phyloP scores from a whole-genome alignment of 78 protist genomes.

The Pelomyxa schiedti region DNA sequence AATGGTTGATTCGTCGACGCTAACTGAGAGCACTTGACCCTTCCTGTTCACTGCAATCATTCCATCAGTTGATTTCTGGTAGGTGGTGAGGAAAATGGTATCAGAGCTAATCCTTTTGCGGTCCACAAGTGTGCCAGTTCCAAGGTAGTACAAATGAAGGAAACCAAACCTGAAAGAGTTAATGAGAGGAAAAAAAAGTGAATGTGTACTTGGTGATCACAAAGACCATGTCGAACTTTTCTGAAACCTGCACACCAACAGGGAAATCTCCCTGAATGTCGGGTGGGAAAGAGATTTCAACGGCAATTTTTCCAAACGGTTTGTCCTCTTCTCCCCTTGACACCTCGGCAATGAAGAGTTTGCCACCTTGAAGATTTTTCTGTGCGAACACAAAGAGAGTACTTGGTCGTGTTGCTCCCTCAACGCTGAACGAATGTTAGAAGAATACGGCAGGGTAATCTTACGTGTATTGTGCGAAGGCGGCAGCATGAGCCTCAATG shows the following conservation, averaged over 20 bases:
- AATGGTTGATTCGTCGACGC: conserved; percentile 77
- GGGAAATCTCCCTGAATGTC: conserved; percentile 93
- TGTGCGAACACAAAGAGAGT: conserved; percentile 74
- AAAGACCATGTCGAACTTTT: conserved; percentile 73
- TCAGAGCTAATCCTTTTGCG: conserved; percentile 74
- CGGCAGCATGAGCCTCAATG: conserved; percentile 91
- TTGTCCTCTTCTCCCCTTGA: conserved; percentile 49
- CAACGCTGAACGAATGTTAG: conserved; percentile 33
- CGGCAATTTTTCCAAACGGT: conserved; percentile 54
- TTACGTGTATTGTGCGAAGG: conserved; percentile 71
- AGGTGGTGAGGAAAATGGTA: conserved; percentile 82
- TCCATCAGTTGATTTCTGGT: conserved; percentile 62
- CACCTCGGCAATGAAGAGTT: conserved; percentile 73
- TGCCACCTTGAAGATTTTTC: conserved; percentile 53
- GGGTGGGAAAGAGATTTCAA: conserved; percentile 77
- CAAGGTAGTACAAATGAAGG: conserved; percentile 80
- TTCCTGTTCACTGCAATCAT: conserved; percentile 78
- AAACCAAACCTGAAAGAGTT: too few species aligned
- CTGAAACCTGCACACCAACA: conserved; percentile 84
- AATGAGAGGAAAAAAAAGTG: too few species aligned
- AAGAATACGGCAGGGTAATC: conserved; percentile 28
- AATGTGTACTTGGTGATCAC: conserved; percentile 89
- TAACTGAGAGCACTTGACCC: conserved; percentile 75
- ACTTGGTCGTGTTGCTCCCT: conserved; percentile 53
- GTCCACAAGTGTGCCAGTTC: conserved; percentile 72